Base-by-base conservation (phyloP, 139 green algal species). In the Protoeuglena noctilucae region DNA sequence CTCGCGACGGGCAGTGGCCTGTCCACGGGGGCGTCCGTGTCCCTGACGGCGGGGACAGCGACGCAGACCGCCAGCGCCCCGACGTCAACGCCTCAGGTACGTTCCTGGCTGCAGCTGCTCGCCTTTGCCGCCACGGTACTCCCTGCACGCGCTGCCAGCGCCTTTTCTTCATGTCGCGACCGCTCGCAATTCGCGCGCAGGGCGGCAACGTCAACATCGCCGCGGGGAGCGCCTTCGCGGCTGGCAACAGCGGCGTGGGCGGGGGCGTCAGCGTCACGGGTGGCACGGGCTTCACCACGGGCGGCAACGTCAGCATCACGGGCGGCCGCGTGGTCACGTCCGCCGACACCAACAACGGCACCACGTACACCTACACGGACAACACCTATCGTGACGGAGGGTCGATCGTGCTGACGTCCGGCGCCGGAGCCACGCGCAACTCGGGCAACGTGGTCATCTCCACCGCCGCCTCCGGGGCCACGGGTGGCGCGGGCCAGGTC, bases 301-400 rank as follows among this genome's bases (percentile, higher is more conserved):
- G 50, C 27, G 50, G 50, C 27, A 56, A 56, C 22, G 50, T 56
- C 12, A 40, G 23, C 27, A 56, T 28, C n/a, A 23, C 24, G 31
- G 50, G 50, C 22, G 50, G 50, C 24, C 21, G 39, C 14, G 50
- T 22, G 9, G 5, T n/a, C 14, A 40, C 50, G 23, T 58, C n/a
- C 34, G 52, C 27, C 21, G 52, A 28, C 9, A 40, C 28, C 28
- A 28, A 25, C 28, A 22, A 56, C 24, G 14, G 31, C 50, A 17
- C 14, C 28, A 24, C 23, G n/a, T 22, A 24, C 19, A 31, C 6
- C 28, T n/a, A 23, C n/a, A 56, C 31, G 27, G 50, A 56, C 7
- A n/a, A n/a, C 7, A 39, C 22, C 14, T 40, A 39, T 25, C 9
- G 14, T 7, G 23, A 40, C 50, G 50, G 50, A 31, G 50, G 50